Base-by-base conservation (phyloP, 2,329 filamentous ascomycete genomes). In the Colletotrichum sp. region DNA sequence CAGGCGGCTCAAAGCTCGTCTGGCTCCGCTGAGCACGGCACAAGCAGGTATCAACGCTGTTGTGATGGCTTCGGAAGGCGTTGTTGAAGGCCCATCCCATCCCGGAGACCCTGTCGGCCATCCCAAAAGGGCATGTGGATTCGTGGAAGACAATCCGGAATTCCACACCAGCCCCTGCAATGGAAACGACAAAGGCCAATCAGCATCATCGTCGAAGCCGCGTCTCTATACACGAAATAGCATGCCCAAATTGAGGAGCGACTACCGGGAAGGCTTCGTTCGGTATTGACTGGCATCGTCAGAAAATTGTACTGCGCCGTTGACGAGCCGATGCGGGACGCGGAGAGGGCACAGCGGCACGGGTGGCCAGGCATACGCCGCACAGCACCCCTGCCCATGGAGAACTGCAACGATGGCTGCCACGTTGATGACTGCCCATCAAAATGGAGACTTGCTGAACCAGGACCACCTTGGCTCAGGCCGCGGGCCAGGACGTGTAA, bases 351-450 rank as follows among this genome's bases (percentile, higher is more conserved):
- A 67, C 72, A 55, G 62, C 69, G 55, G 62, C 62, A 72, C 52
- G 52, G 62, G 39, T 55, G 55, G 39, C 49, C 39, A 30, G 30
- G 36, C 26, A 10, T 66, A 52, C 44, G 49, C 49, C 32, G 60
- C 44, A 21, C 49, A n/a, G 28, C 60, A 72, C 39, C 49, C 36
- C 55, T 60, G 49, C 39, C 36, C 18, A 32, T 24, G 72, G 52
- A 32, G 34, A 39, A 55, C 26, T 55, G 59, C n/a, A 67, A 34
- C 18, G 44, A 62, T 63, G 69, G 69, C 64, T 73, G 73, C 73
- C 70, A 73, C 73, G 64, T 69, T 73, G 73, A 36, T 69, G 52
- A 67, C 39, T 68, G 39, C 72, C 72, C 59, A 59, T 76, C 57
- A 64, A 64, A 73, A 68, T 73, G 69, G 69, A 68, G 55, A 69